Base-by-base conservation (phyloP, 2,329 filamentous ascomycete genomes). In the Tolypocladium amazonense region DNA sequence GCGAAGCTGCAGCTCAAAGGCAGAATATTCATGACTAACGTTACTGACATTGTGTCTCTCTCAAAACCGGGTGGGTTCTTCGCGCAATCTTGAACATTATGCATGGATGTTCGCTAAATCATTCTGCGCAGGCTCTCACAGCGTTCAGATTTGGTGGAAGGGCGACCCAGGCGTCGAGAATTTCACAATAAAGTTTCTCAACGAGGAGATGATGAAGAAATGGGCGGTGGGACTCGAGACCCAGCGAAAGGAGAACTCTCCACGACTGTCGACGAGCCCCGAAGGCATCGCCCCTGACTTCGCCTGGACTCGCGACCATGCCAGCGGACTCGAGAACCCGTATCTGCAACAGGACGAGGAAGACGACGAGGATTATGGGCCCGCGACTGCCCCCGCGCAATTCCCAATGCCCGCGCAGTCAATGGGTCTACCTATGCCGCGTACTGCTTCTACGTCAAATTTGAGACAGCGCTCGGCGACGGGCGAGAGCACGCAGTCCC, bases 21-120 rank as follows among this genome's bases (percentile, higher is more conserved):
- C 45, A 86, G 94, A 57, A 99, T 99, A 68, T 97, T 97, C 76
- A 97, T 99, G 92, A 92, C 92, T 66, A 99, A 99, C 70, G 93
- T 99, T 59, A 97, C 92, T 45, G 91, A 97, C 72, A 88, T 96
- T n/a, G 80, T 96, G 50, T 92, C 89, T 23, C 80, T 94, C 61
- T 86, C 88, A 56, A 96, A 92, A 73, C 90, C 91, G 74, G 92
- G 92, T 95, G 83, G 70, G 83, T 71, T 60, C 43, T 50, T 12
- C 15, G 20, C 50, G 20, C 30, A 5, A 35, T 30, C 1, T 30
- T 18, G 30, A 0, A 8, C 1, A 18, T 14, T 7, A 15, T 37
- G 15, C 15, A 7, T 9, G 20, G n/a, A 15, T 15, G 12, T 15
- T 37, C 8, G 20, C 33, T 50, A n/a, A 43, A 27, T 23, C 38